Percentiles rank a stretch among this genome's conserved stretches.
These are phyloP conservation scores for Styphnolobium japonicum DNA, from an alignment of 306 rosid genomes.

Conservation along the genomic window DNA sequence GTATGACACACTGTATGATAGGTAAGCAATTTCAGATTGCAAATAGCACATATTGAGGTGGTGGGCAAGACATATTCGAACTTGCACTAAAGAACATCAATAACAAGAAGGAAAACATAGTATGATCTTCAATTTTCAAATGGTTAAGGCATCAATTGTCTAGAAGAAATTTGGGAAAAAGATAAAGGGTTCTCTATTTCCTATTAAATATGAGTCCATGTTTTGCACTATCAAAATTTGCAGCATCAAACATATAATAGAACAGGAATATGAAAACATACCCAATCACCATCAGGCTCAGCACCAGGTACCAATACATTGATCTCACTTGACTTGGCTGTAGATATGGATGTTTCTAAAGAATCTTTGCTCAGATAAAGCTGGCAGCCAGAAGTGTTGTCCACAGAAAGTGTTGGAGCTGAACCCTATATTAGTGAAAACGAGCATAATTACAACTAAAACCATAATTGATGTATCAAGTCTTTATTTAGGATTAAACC, in stretches of 20 bases:
- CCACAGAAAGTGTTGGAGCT: conserved; percentile 92
- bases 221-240: background rate
- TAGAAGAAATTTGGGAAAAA: background rate
- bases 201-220: background rate
- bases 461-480: background rate
- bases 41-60: background rate
- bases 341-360: conserved; percentile 69
- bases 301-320: conserved; percentile 85
- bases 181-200: background rate
- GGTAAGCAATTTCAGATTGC: background rate
- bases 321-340: conserved; percentile 97
- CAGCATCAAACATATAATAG: background rate
- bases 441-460: background rate
- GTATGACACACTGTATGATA: background rate
- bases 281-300: conserved; percentile 86
- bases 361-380: conserved; percentile 88
- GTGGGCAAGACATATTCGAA: background rate
- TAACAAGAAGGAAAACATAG: background rate
- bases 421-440: conserved; percentile 61
- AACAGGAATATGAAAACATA: conserved; percentile 41
- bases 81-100: background rate
- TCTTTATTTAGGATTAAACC: background rate
- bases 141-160: background rate
- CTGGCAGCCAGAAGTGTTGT: conserved; percentile 90
- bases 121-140: conserved; percentile 1